Evolutionary conservation across 805 yeast species (phyloP).

Genomic region (Tetrapisispora nanseiensis): DNA sequence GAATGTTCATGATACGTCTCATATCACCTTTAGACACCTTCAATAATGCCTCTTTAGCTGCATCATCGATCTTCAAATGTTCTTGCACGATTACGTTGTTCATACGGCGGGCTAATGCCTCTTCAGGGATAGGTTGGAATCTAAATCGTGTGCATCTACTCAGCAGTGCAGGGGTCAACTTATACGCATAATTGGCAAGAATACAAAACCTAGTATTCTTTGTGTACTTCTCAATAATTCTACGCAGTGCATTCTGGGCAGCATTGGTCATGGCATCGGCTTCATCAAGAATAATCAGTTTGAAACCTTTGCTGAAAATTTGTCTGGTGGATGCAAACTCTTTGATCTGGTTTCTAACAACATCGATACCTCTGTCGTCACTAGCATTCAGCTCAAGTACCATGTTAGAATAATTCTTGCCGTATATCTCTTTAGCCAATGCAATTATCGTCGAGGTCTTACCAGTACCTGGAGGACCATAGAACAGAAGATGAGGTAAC

Average conservation of each 20-base stretch:
- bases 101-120: slow-evolving; percentile 61
- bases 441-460: slow-evolving; percentile 86
- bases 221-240: slow-evolving; percentile 82
- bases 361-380: slow-evolving; percentile 96
- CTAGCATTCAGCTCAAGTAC: slow-evolving; percentile 92
- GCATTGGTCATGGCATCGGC: slow-evolving; percentile 91
- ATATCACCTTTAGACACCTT: slow-evolving; percentile 85
- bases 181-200: slow-evolving; percentile 91
- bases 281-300: slow-evolving; percentile 86
- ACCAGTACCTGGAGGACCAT: slow-evolving; percentile 95
- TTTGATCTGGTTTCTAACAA: slow-evolving; percentile 94
- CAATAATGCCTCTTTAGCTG: slow-evolving; percentile 59
- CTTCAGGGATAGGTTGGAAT: slow-evolving; percentile 67
- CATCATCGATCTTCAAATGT: slow-evolving; percentile 43
- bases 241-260: slow-evolving; percentile 73
- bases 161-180: slow-evolving; percentile 85
- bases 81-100: slow-evolving; percentile 63
- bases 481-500: slow-evolving; percentile 85
- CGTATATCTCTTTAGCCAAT: slow-evolving; percentile 78
- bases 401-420: slow-evolving; percentile 73
- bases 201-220: slow-evolving; percentile 93
- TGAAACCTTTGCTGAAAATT: slow-evolving; percentile 78
- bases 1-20: slow-evolving; percentile 87
- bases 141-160: slow-evolving; percentile 94
- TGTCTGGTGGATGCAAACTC: slow-evolving; percentile 94